Base-by-base conservation (phyloP, 108 stramenopile genomes). In the Mayamaea pseudoterrestris region DNA sequence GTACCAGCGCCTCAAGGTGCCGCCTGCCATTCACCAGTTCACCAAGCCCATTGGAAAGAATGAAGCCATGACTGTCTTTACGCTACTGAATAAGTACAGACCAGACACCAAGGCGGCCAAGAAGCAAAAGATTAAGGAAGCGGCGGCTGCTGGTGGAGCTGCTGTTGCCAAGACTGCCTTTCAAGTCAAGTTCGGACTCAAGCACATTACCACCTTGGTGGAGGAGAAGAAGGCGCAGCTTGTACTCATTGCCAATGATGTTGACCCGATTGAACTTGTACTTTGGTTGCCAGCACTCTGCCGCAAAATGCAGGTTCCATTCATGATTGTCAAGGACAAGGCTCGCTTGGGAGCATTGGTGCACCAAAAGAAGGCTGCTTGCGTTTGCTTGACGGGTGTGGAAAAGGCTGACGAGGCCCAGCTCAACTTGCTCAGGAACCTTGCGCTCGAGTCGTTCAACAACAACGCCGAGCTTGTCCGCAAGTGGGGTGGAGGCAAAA, bases 241-340 rank as follows among this genome's bases (percentile, higher is more conserved):
- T 44, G 98, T 99, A 28, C 63, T 92, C 26, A 98, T 99, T 61
- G 98, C 98, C 21, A 87, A 93, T 57, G 98, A 99, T 56, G 98
- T 99, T 35, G 93, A 95, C 60, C 98, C 98, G 42, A 79, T 99
- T 50, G 98, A 99, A 66, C 80, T 99, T 32, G 96, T 99, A 47
- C 68, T 98, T 44, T 99, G 98, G 98, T 60, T 99, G 34, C 98
- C 98, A 23, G 94, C 96, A 2, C 87, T 99, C 11, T 99, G 98
- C 93, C 78, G 96, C 23, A 98, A 97, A 85, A 96, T 97, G 95
- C 77, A 91, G 27, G 84, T 99, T 50, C 98, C 98, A 21, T 99
- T 93, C 78, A 86, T 93, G 81, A 97, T 99, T 71, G 94, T 99
- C 35, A 99, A 99, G 84, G 90, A 93, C 66, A 98, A 97, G 95